Percentiles rank a stretch among this genome's conserved stretches.
Evolutionary conservation across 257 asterid genomes (phyloP).

Genomic region (Solanum rostratum): DNA sequence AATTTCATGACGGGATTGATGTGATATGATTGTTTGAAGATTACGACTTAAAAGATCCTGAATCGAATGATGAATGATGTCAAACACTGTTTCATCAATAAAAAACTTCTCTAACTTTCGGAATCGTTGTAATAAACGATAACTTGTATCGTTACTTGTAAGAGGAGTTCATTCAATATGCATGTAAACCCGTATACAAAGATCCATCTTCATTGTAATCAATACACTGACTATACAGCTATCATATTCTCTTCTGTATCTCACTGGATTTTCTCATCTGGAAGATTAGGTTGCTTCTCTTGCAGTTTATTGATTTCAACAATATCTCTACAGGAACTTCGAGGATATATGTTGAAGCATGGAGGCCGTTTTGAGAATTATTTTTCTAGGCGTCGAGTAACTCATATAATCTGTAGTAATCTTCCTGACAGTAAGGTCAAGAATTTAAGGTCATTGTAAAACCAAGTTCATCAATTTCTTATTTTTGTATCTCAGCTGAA

Average conservation of each 20-base stretch:
- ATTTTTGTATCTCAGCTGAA: conserved; percentile 6
- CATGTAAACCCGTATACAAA: not conserved
- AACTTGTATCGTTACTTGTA: not conserved
- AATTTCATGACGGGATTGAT: not conserved
- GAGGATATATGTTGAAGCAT: conserved; percentile 74
- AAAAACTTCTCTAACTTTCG: not conserved
- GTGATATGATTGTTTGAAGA: not conserved
- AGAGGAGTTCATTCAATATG: not conserved
- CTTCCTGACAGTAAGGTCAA: conserved; percentile 93
- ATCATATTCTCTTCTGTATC: not conserved
- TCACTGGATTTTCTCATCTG: not conserved
- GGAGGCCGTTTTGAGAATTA: conserved; percentile 90
- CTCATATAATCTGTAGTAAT: conserved; percentile 90
- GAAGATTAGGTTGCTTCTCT: not conserved
- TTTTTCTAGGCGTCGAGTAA: conserved; percentile 73
- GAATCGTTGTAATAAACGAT: not conserved
- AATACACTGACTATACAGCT: not conserved
- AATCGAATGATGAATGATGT: not conserved
- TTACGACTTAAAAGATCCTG: not conserved
- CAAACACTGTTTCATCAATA: not conserved
- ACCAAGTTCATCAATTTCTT: not conserved
- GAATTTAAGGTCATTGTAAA: conserved; percentile 64
- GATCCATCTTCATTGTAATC: not conserved
- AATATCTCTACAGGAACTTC: conserved; percentile 50
- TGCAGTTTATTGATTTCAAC: not conserved